Evolutionary conservation across 257 asterid species (phyloP), one percentile per base, ranked within the genome.

Genomic region (Jaltomata sinuosa): DNA sequence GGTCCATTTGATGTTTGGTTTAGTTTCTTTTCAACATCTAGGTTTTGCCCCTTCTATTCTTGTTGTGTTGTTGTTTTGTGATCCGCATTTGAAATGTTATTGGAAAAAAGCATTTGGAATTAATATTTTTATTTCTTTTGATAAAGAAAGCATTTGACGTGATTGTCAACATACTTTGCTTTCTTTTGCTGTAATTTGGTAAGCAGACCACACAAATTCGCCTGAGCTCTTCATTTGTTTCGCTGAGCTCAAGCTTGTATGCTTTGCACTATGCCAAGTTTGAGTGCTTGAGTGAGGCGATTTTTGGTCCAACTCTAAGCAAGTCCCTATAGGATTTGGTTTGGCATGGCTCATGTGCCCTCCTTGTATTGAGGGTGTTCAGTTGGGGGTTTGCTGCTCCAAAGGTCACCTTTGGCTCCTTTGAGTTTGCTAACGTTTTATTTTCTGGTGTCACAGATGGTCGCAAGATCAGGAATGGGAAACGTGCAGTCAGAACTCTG

Each of bases 381-480:
- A 38, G 18, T 69, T 69, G 79, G 78, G 29, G 19, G 10, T 38
- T 71, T 38, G 10, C 32, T 71, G 21, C 6, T 42, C 79, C 52
- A 40, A 38, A 38, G 19, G 10, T 71, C 32, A 71, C 53, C 32
- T 11, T 38, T 71, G 32, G 79, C 16, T 76, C 22, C 40, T 47
- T 47, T 27, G 38, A 47, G 16, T 76, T 47, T 0, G 62, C 61
- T 76, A 16, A 76, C 27, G 10, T 76, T 76, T 74, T 76, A 25
- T 76, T 29, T 42, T 55, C n/a, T 62, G 79, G 45, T 8, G 7
- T 32, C 84, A 55, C 91, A 95, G 98, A 93, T 92, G 96, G 97
- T 91, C 98, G 21, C 90, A 88, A 67, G 86, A 87, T 68, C 91
- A 89, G 80, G 97, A 93, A 45, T 95, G 98, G 98, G 95, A 95